Percentiles rank a stretch among this genome's conserved stretches.
Conservation (phyloP, 345 rosid species). For the Acer negundo region DNA sequence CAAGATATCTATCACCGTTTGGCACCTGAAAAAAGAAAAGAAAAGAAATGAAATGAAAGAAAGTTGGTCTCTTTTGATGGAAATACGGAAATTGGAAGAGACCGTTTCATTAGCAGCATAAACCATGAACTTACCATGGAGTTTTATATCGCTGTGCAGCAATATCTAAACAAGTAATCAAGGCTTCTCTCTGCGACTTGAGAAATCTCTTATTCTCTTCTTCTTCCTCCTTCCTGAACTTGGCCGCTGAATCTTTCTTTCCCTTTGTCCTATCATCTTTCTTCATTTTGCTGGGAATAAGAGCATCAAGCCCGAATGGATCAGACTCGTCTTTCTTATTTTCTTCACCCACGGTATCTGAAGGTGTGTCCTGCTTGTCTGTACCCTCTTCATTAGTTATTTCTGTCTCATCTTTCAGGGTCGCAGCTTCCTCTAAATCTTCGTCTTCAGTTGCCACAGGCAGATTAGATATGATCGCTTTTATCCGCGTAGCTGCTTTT, state of each 20-base stretch:
- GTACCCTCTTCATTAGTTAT: constrained; percentile 32
- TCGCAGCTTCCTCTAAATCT: constrained; percentile 75
- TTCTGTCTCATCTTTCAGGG: constrained; percentile 49
- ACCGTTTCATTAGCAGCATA: not conserved
- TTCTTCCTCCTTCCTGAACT: constrained; percentile 49
- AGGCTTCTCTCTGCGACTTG: constrained; percentile 76
- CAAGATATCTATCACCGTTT: constrained; percentile 91
- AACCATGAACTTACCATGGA: constrained; percentile 58
- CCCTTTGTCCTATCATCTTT: constrained; percentile 61
- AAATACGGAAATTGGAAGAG: not conserved
- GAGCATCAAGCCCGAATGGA: constrained; percentile 92
- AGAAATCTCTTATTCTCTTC: constrained; percentile 68
- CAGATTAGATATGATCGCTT: constrained; percentile 66
- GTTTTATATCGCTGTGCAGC: constrained; percentile 86
- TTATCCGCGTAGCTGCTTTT: constrained; percentile 62
- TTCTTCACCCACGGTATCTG: constrained; percentile 37
- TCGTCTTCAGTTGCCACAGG: constrained; percentile 78
- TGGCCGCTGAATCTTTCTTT: constrained; percentile 46
- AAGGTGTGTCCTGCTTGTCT: constrained; percentile 30
- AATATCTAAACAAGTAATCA: constrained; percentile 81
- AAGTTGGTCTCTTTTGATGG: too few species aligned
- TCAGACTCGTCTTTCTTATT: constrained; percentile 59
- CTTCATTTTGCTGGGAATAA: constrained; percentile 54
- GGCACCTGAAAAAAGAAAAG: constrained; percentile 68
- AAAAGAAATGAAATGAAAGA: too few species aligned